These are phyloP conservation scores for Paraurostyla sp. DNA, from an alignment of 73 alveolate species.

Conservation along the genomic window DNA sequence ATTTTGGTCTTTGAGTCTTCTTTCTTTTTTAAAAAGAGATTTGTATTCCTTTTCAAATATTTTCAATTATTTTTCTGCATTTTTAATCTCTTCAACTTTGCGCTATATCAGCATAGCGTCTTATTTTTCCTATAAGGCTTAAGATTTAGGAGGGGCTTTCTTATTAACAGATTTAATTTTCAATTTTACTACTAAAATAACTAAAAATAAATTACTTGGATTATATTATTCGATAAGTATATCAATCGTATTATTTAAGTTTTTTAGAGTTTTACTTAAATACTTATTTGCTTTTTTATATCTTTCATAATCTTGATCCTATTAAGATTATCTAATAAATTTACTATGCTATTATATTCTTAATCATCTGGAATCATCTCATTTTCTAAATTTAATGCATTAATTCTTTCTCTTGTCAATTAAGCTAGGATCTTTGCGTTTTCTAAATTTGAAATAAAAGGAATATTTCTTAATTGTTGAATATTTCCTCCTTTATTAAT, in stretches of 20 bases:
- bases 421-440: conserved; percentile 26
- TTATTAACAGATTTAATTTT: neutral
- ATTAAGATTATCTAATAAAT: neutral
- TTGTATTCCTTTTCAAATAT: neutral
- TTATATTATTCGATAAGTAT: conserved; percentile 14
- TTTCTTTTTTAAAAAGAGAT: neutral
- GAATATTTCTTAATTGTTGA: neutral
- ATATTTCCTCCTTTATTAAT: neutral
- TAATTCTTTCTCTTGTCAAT: conserved; percentile 11
- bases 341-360: neutral
- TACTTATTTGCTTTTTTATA: neutral
- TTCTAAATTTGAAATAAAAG: conserved; percentile 14
- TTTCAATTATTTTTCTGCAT: conserved; percentile 14
- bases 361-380: neutral
- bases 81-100: conserved; percentile 8
- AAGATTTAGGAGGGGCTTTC: neutral
- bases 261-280: neutral
- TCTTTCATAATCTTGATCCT: neutral
- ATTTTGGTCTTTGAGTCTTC: neutral
- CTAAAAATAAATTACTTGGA: neutral
- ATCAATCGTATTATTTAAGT: neutral
- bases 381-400: conserved; percentile 6
- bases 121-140: neutral
- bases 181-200: neutral
- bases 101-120: neutral